These are phyloP conservation scores for Raddia distichophylla DNA, from an alignment of 176 grass and related monocot genomes.

Conservation along the genomic window DNA sequence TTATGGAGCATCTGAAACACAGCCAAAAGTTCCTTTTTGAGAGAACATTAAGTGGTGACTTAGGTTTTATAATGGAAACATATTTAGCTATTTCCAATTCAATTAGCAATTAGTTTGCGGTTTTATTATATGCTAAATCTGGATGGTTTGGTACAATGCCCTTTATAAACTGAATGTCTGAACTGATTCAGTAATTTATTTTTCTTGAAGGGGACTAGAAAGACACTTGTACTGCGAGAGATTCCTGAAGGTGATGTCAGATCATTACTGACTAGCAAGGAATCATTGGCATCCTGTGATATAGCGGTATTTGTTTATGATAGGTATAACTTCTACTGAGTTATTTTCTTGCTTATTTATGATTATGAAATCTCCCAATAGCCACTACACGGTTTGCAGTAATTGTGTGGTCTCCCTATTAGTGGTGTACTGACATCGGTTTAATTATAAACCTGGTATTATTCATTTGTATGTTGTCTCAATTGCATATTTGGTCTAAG, in stretches of 20 bases:
- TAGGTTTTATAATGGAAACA: neutral
- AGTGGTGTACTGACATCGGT: neutral
- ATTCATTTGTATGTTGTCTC: neutral
- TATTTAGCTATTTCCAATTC: neutral
- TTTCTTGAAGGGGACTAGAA: constrained; percentile 67
- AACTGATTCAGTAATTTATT: constrained; percentile 1
- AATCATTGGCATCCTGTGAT: constrained; percentile 86
- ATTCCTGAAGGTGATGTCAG: constrained; percentile 88
- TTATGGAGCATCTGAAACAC: neutral
- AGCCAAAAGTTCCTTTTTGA: neutral
- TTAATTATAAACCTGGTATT: neutral
- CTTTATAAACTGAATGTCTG: constrained; percentile 21
- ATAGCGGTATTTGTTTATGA: constrained; percentile 87
- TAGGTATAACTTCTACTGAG: constrained; percentile 48
- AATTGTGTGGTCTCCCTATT: neutral
- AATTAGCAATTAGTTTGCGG: neutral
- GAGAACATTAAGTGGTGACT: neutral
- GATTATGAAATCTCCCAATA: neutral
- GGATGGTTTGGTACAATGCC: neutral
- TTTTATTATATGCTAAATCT: constrained; percentile 16
- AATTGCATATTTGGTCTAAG: neutral
- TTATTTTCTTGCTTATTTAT: constrained; percentile 16
- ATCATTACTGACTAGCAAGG: constrained; percentile 69
- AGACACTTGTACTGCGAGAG: constrained; percentile 83
- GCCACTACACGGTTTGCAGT: neutral